A percentile compares a stretch with the other conserved stretches of the same genome.
Conservation (phyloP, 306 rosid genomes). For the Castanea crenata region DNA sequence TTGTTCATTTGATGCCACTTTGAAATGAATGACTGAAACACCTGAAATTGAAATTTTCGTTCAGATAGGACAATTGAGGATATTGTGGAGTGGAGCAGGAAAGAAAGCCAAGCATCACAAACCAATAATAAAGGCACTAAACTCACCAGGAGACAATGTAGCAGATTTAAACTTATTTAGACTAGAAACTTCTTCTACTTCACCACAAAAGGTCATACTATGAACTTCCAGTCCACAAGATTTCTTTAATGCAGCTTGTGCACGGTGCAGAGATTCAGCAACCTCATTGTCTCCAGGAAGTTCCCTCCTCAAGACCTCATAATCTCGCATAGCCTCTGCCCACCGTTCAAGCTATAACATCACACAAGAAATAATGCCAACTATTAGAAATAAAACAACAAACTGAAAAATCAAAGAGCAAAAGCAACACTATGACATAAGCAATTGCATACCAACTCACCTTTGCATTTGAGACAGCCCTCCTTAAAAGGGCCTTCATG, state of each 20-base stretch:
- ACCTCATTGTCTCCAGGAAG: slow-evolving; percentile 83
- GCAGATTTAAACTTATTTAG: slow-evolving; percentile 83
- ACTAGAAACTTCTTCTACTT: slow-evolving; percentile 78
- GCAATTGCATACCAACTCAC: slow-evolving; percentile 31
- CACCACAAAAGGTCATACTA: slow-evolving; percentile 86
- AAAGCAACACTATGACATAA: no score
- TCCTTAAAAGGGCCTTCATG: slow-evolving; percentile 89
- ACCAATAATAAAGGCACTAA: neutral
- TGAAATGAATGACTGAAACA: slow-evolving; percentile 80
- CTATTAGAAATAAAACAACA: no score
- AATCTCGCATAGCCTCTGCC: slow-evolving; percentile 82
- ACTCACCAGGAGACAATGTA: slow-evolving; percentile 65
- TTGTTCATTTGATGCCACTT: slow-evolving; percentile 57
- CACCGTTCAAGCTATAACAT: slow-evolving; percentile 76
- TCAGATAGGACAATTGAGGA: neutral
- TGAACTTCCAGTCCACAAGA: slow-evolving; percentile 84
- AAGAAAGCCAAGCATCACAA: neutral
- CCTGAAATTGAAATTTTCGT: slow-evolving; percentile 42
- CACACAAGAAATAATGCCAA: neutral
- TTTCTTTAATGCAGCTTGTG: slow-evolving; percentile 83
- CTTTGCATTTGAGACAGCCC: slow-evolving; percentile 91
- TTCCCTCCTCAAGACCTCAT: slow-evolving; percentile 63
- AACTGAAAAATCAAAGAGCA: neutral
- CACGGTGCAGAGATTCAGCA: slow-evolving; percentile 86
- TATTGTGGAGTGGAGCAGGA: neutral